Evolutionary conservation across 192 early-diverging fungal species (phyloP).

Genomic region (Linnemannia elongata): DNA sequence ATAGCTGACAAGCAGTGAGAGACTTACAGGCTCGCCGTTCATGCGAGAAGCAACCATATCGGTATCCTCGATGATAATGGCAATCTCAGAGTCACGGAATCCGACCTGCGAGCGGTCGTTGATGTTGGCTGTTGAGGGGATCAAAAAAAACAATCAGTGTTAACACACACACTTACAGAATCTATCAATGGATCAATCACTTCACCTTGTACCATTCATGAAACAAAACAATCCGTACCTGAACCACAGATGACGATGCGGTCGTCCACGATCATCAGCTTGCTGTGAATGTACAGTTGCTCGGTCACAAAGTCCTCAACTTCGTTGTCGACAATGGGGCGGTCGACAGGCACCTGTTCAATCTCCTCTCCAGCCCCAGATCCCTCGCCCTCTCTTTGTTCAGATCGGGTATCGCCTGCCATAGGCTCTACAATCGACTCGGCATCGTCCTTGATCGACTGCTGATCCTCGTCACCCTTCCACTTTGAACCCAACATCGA

Average conservation of each 20-base stretch:
- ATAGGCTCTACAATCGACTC: constrained; percentile 32
- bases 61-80: constrained; percentile 86
- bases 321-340: constrained; percentile 38
- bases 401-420: not conserved
- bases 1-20: not conserved
- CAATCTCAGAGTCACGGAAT: constrained; percentile 90
- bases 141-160: not conserved
- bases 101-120: constrained; percentile 91
- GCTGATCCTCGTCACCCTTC: not conserved
- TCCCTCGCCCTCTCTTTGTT: not conserved
- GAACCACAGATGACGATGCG: constrained; percentile 86
- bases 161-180: not conserved
- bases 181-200: no score
- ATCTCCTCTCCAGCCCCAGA: not conserved
- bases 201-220: not conserved
- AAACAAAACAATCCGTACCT: constrained; percentile 40
- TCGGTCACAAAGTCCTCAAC: constrained; percentile 75
- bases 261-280: constrained; percentile 93
- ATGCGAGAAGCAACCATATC: constrained; percentile 75
- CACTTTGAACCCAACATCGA: not conserved
- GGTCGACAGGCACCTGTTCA: not conserved
- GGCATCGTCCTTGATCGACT: not conserved
- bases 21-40: constrained; percentile 71
- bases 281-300: constrained; percentile 89
- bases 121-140: constrained; percentile 74